Evolutionary conservation across 176 grass and related monocot species (phyloP), one percentile per base, ranked within the genome.

Genomic region (Themeda triandra): DNA sequence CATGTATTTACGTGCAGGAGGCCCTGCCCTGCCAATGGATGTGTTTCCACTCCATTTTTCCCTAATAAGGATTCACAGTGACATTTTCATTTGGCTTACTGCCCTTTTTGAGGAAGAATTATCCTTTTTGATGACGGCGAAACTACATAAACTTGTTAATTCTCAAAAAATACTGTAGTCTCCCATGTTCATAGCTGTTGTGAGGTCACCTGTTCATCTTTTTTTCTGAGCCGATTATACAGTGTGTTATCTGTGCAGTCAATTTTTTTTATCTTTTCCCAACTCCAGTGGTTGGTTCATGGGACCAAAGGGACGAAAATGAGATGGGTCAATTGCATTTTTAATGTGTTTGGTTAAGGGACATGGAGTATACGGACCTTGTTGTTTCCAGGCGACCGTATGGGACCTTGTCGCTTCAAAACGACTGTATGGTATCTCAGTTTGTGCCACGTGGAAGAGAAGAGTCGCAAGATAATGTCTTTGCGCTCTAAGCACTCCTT

Each of bases 61-160:
- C 68, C 18, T 48, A 91, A 91, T 91, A 91, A 91, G 80, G 75
- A 91, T 69, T 84, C 53, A 31, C 80, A 71, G 68, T 76, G 85
- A 84, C 68, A 60, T 60, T 49, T 74, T 69, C 74, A 40, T 79
- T 69, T 87, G 75, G 75, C 14, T 60, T 67, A 64, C 75, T 90
- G 80, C 76, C 68, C 74, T 70, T 87, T 70, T 87, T 28, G 73
- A 80, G 80, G 76, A 84, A 87, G 60, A 80, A 78, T 82, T 63
- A 12, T 40, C 60, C 40, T 83, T 89, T 76, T 84, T 46, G 62
- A 87, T 76, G 80, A 76, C 31, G 74, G 63, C 10, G 19, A 75
- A 76, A 41, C 74, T 29, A 40, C n/a, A n/a, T 48, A 41, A 80
- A 69, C 62, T 80, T 83, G 66, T 90, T 82, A 44, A 60, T 72